These are phyloP conservation scores for Pseudogymnoascus sp. DNA, from an alignment of 2,329 filamentous ascomycete species.

Conservation along the genomic window DNA sequence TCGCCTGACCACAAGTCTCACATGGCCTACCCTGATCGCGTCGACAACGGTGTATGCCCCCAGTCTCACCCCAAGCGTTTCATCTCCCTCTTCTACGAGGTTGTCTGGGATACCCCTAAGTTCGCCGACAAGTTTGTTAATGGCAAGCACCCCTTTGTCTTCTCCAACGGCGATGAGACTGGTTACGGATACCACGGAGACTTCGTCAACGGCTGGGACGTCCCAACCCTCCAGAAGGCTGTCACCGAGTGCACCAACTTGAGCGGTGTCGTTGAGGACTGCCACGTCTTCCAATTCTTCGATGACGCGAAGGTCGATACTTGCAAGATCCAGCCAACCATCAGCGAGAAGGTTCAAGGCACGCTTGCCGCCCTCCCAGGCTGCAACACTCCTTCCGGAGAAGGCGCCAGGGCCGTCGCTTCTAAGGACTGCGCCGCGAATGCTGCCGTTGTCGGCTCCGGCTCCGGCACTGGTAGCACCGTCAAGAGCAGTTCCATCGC, in stretches of 20 bases:
- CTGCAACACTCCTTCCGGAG: conserved; percentile 43
- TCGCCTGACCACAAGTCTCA: conserved; percentile 47
- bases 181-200: conserved; percentile 51
- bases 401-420: conserved; percentile 34
- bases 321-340: conserved; percentile 39
- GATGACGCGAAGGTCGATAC: conserved; percentile 44
- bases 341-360: conserved; percentile 38
- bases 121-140: conserved; percentile 41
- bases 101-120: conserved; percentile 44
- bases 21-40: conserved; percentile 42
- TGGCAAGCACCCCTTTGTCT: conserved; percentile 43
- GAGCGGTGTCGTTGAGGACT: conserved; percentile 37
- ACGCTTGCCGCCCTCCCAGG: conserved; percentile 44
- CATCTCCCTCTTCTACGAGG: conserved; percentile 52
- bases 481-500: background rate
- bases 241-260: conserved; percentile 40
- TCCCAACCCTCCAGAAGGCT: conserved; percentile 40
- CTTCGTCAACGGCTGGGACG: conserved; percentile 54
- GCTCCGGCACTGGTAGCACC: too few species aligned
- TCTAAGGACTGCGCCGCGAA: conserved; percentile 32
- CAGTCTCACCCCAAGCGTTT: conserved; percentile 44
- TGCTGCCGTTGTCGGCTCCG: background rate
- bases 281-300: conserved; percentile 40
- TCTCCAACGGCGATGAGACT: conserved; percentile 42
- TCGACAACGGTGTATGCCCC: conserved; percentile 44